phyloP scores from a whole-genome alignment of 208 protist genomes.

The Acanthamoeba polyphaga region DNA sequence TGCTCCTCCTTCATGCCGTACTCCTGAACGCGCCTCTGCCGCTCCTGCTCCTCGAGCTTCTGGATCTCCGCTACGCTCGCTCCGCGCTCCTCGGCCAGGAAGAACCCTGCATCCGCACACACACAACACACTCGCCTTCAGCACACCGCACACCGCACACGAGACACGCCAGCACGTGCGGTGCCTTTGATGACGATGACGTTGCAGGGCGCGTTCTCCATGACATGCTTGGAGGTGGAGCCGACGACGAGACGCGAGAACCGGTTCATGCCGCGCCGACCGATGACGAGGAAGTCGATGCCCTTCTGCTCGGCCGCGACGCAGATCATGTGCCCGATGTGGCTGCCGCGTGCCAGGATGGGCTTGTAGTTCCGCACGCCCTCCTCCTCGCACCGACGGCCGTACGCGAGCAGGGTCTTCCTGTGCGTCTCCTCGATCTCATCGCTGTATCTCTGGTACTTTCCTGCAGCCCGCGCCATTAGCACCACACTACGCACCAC shows the following conservation, averaged over 20 bases:
- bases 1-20: neutral
- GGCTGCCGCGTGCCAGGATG: slow-evolving; percentile 37
- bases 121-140: too few species aligned
- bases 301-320: slow-evolving; percentile 4
- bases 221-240: slow-evolving; percentile 39
- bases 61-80: neutral
- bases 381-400: neutral
- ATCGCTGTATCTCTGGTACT: slow-evolving; percentile 59
- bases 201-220: slow-evolving; percentile 65
- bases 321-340: slow-evolving; percentile 44
- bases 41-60: slow-evolving; percentile 47
- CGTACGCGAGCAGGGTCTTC: neutral
- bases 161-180: neutral
- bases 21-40: slow-evolving; percentile 45
- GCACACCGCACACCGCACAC: neutral
- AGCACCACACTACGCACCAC: neutral
- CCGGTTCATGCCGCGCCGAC: slow-evolving; percentile 63
- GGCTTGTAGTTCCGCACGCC: slow-evolving; percentile 40
- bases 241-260: neutral
- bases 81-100: neutral
- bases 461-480: neutral
- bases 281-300: slow-evolving; percentile 56
- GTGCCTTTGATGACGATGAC: slow-evolving; percentile 46
- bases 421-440: slow-evolving; percentile 59
- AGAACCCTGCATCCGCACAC: neutral